Conservation (phyloP, 2,329 filamentous ascomycete species). For the Cordyceps militaris region DNA sequence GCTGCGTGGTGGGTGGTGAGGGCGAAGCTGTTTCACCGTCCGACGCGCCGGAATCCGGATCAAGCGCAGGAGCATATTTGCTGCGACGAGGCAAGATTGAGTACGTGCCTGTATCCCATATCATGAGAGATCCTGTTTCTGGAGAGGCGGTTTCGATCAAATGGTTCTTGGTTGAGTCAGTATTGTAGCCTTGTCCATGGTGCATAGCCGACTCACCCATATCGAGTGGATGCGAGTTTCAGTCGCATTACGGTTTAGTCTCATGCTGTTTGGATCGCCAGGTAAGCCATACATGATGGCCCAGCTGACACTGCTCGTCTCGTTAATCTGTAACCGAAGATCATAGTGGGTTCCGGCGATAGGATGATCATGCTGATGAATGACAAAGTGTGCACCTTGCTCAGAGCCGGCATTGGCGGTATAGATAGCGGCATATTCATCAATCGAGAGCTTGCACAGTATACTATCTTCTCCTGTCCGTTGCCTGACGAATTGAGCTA, state of each 20-base stretch:
- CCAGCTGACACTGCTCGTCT: constrained; percentile 58
- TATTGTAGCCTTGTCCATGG: not conserved
- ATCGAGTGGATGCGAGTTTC: constrained; percentile 56
- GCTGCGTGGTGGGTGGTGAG: constrained; percentile 26
- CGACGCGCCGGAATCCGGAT: constrained; percentile 23
- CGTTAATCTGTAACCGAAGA: constrained; percentile 61
- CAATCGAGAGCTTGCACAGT: constrained; percentile 26
- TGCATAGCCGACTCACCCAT: constrained; percentile 35
- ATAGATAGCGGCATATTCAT: constrained; percentile 32
- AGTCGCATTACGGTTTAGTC: constrained; percentile 51
- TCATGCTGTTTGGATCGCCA: constrained; percentile 47
- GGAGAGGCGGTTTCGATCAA: constrained; percentile 51
- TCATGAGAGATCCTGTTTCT: constrained; percentile 49
- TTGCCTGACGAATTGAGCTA: constrained; percentile 24
- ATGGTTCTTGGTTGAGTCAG: constrained; percentile 41
- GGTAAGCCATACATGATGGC: constrained; percentile 58
- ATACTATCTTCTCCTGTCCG: constrained; percentile 10
- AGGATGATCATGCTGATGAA: constrained; percentile 69
- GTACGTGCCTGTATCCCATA: constrained; percentile 58
- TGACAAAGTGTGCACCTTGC: constrained; percentile 52
- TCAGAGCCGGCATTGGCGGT: constrained; percentile 22
- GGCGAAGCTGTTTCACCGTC: constrained; percentile 20
- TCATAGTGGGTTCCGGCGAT: constrained; percentile 63
- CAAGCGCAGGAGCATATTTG: constrained; percentile 25
- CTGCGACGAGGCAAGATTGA: constrained; percentile 39